Evolutionary conservation across 768 basidiomycete genomes (phyloP), one percentile per base, ranked within the genome.

Genomic region (Udeniomyces megalosporus): DNA sequence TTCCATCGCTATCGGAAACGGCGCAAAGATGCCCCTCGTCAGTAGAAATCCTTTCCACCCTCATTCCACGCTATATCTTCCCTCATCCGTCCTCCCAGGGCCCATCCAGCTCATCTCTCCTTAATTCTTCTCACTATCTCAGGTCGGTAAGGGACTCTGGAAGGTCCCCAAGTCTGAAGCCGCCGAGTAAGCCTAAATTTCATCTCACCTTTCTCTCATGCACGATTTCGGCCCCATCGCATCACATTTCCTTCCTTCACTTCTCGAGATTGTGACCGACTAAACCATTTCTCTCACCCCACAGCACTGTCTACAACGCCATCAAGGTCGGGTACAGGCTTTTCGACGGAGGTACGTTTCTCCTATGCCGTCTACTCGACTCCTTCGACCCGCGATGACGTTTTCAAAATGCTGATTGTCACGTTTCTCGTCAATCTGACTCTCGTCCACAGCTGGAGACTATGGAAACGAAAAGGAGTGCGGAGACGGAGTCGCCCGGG

Each of bases 381-480:
- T 1, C 28, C 17, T 14, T 10, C 17, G 14, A 2, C 42, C 22
- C 26, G 22, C 20, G 3, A 38, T 44, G 22, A 28, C 11, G 0
- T 50, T 29, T 1, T 29, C 17, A 22, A 11, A 4, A 15, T 24
- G 49, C 49, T 28, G 49, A 6, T 17, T 7, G 7, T 35, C 1
- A 10, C 24, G 28, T 53, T n/a, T n/a, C n/a, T n/a, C n/a, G n/a
- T n/a, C n/a, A n/a, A n/a, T n/a, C n/a, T n/a, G n/a, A 12, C n/a
- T 1, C 26, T 28, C 4, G 2, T 67, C 66, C 46, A 57, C 64
- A 64, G 88, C 88, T 34, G 81, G 82, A 67, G 86, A 88, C 75
- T 90, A 89, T 71, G 88, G 85, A 8, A 92, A 93, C 67, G 90
- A 93, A 75, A 85, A 83, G 69, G 82, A 89, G 72, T 84, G 64